These are phyloP conservation scores for Scheffersomyces insectosa DNA, from an alignment of 1,139 yeast genomes.

Conservation along the genomic window DNA sequence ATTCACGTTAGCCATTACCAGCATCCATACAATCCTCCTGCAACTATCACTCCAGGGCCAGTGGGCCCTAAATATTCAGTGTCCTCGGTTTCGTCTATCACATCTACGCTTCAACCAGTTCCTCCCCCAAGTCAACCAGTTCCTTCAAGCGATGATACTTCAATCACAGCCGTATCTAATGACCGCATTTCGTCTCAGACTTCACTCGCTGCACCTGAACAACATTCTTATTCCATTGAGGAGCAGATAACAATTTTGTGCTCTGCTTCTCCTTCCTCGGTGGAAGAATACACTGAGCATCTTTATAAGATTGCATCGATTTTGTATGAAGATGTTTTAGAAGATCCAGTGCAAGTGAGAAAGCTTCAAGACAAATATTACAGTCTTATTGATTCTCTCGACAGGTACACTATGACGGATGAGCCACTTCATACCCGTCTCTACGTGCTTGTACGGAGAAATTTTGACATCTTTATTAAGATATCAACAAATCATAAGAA, in stretches of 20 bases:
- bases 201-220: background rate
- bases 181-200: background rate
- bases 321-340: conserved; percentile 21
- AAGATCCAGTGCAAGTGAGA: conserved; percentile 13
- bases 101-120: no score
- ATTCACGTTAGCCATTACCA: background rate
- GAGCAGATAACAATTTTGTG: conserved; percentile 32
- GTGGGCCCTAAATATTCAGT: background rate
- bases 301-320: conserved; percentile 32
- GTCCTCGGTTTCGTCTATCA: no score
- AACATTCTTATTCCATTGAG: conserved; percentile 16
- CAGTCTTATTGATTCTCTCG: conserved; percentile 27
- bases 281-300: conserved; percentile 43
- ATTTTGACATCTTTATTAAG: conserved; percentile 41
- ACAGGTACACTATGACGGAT: conserved; percentile 20
- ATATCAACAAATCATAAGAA: conserved; percentile 32
- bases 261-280: conserved; percentile 29
- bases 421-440: conserved; percentile 36
- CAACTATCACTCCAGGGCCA: conserved; percentile 5
- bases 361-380: conserved; percentile 26
- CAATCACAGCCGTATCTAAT: background rate
- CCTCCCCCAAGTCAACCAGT: no score
- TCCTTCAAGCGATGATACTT: background rate
- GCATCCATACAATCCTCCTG: conserved; percentile 1
- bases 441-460: conserved; percentile 37